Evolutionary conservation across 345 rosid species (phyloP).

Genomic region (Excoecaria agallocha): DNA sequence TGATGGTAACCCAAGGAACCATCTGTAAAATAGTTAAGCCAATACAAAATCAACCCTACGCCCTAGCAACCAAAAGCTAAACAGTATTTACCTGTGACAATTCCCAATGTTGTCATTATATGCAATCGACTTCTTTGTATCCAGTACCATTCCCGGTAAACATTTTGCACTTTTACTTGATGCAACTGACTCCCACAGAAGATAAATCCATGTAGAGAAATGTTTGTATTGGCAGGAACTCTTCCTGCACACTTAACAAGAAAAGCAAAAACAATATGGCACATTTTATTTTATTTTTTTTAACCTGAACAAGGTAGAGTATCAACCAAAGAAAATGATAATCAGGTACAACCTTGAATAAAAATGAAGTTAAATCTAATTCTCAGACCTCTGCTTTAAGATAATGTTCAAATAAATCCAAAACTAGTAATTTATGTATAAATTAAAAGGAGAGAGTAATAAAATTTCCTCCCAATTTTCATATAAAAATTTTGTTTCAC

Average conservation of each 20-base stretch:
- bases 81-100: slow-evolving; percentile 58
- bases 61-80: too few species aligned
- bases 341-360: background rate
- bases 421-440: background rate
- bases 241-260: slow-evolving; percentile 60
- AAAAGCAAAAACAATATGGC: slow-evolving; percentile 10
- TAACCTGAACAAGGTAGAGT: background rate
- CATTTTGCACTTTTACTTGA: slow-evolving; percentile 57
- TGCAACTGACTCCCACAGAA: slow-evolving; percentile 62
- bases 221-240: slow-evolving; percentile 94
- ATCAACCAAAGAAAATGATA: background rate
- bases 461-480: background rate
- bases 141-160: slow-evolving; percentile 76
- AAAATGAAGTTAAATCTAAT: background rate
- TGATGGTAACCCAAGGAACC: background rate
- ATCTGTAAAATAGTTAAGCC: background rate
- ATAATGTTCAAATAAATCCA: background rate
- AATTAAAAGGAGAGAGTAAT: background rate
- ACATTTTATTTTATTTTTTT: background rate
- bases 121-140: slow-evolving; percentile 63
- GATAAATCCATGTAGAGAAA: slow-evolving; percentile 75
- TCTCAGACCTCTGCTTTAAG: background rate
- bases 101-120: slow-evolving; percentile 63
- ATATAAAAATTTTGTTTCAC: background rate
- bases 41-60: background rate